Percentiles rank a stretch among this genome's conserved stretches.
These are phyloP conservation scores for Leptographium flavum DNA, from an alignment of 2,329 filamentous ascomycete species.

Conservation along the genomic window DNA sequence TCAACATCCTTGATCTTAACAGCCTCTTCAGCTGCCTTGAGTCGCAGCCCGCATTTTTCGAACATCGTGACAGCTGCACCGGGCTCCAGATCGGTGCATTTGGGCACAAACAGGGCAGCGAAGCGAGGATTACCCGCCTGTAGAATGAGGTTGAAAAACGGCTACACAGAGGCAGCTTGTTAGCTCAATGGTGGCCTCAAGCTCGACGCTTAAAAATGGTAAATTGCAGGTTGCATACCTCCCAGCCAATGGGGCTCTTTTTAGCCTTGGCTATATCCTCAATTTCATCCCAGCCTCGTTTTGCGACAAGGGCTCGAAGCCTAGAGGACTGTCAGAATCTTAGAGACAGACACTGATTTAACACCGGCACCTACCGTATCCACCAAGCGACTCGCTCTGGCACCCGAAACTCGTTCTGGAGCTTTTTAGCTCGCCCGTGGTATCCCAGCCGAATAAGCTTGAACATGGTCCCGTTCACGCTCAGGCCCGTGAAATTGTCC, in stretches of 20 bases:
- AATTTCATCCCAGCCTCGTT: conserved; percentile 82
- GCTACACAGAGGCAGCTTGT: conserved; percentile 27
- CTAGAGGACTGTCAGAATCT: conserved; percentile 23
- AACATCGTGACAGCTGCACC: conserved; percentile 78
- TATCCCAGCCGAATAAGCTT: conserved; percentile 74
- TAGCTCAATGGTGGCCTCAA: too few species aligned
- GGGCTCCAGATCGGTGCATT: conserved; percentile 59
- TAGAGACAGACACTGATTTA: not conserved
- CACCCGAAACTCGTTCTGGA: conserved; percentile 86
- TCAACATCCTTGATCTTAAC: conserved; percentile 65
- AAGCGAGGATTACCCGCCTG: conserved; percentile 82
- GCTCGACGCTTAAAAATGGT: too few species aligned
- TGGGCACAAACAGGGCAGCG: conserved; percentile 71
- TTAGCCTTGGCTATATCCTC: conserved; percentile 68
- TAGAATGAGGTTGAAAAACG: conserved; percentile 82
- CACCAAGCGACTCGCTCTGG: conserved; percentile 85
- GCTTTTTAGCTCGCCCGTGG: conserved; percentile 69
- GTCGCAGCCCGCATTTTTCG: conserved; percentile 82
- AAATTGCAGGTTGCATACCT: conserved; percentile 41
- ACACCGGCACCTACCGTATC: conserved; percentile 35
- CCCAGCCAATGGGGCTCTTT: conserved; percentile 93
- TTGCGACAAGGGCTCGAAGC: conserved; percentile 74
- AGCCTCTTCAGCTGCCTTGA: conserved; percentile 85
- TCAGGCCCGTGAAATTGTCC: conserved; percentile 65
- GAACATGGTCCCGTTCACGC: conserved; percentile 84